Evolutionary conservation across 371 early-diverging fungal genomes (phyloP), one percentile per base, ranked within the genome.

Genomic region (Mortierella sp.): DNA sequence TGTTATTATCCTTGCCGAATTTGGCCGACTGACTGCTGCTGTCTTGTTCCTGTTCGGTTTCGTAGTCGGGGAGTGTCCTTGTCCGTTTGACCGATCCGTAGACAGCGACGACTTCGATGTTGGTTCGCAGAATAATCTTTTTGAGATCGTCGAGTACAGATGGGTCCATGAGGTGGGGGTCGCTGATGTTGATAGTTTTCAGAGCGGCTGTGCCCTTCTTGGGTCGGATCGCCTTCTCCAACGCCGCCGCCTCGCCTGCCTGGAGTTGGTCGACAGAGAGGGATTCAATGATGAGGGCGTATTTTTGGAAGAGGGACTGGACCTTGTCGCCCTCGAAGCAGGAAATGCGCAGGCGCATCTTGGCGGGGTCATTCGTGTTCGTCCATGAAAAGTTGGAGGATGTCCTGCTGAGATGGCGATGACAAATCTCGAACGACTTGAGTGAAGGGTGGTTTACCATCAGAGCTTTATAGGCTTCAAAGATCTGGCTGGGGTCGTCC

Each of bases 401-500:
- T 4, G 5, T 54, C n/a, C 43, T 24, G 41, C 72, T 46, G 44
- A 48, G 38, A 44, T 78, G 78, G 48, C 76, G 68, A 44, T 84
- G 81, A 18, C 68, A 65, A 48, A 84, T 72, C n/a, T 77, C 76
- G 10, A 84, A 56, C 4, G 58, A 43, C 6, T 44, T 55, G 55
- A 84, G 55, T 2, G 68, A 76, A 21, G 81, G 78, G 44, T 80
- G 80, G 75, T 80, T 84, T 32, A 75, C 75, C 75, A 84, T 29
- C 54, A 77, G 38, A 7, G 76, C 71, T 63, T 84, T 84, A 76
- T 73, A 78, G 1, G 70, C 46, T 68, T 84, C 84, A 63, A 71
- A 84, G 65, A 84, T 74, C 56, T 84, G 84, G 41, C 84, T 80
- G 1, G 84, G 84, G 44, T 81, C 84, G 48, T 84, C 84, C 24